Evolutionary conservation across 2,329 filamentous ascomycete genomes (phyloP).

Genomic region (Zymoseptoria pseudotritici): DNA sequence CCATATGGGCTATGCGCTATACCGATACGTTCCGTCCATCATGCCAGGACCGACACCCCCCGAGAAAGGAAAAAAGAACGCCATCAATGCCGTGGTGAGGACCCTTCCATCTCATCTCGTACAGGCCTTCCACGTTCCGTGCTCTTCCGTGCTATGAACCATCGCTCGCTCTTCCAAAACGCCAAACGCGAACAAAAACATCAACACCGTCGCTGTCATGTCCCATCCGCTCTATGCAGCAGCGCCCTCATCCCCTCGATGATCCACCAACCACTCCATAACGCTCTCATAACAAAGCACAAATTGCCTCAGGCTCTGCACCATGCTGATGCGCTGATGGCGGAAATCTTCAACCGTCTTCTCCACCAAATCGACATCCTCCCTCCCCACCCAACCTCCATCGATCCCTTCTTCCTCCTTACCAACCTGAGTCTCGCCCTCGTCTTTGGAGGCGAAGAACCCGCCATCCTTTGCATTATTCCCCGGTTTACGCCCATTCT

Average conservation of each 20-base stretch:
- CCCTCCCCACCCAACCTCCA: constrained; percentile 60
- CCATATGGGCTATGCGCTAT: not conserved
- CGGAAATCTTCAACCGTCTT: constrained; percentile 88
- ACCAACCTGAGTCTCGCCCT: constrained; percentile 1
- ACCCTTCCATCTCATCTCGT: not conserved
- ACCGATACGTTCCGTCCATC: not conserved
- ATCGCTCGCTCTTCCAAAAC: not conserved
- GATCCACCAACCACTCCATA: constrained; percentile 68
- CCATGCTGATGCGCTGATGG: constrained; percentile 85
- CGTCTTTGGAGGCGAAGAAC: constrained; percentile 22
- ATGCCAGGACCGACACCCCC: not conserved
- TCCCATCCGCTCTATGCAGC: not conserved
- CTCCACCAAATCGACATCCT: constrained; percentile 70
- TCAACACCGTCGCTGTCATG: not conserved
- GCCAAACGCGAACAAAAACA: not conserved
- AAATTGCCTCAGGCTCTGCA: constrained; percentile 87
- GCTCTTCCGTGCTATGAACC: not conserved
- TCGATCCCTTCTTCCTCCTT: constrained; percentile 26
- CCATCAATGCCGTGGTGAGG: not conserved
- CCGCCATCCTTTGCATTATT: constrained; percentile 9
- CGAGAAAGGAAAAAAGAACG: too few relatives aligned
- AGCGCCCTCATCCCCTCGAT: constrained; percentile 16
- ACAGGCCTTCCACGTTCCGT: not conserved
- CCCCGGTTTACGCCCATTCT: not conserved
- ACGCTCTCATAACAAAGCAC: constrained; percentile 95